These are phyloP conservation scores for Cucumis hystrix DNA, from an alignment of 306 rosid species.

Conservation along the genomic window DNA sequence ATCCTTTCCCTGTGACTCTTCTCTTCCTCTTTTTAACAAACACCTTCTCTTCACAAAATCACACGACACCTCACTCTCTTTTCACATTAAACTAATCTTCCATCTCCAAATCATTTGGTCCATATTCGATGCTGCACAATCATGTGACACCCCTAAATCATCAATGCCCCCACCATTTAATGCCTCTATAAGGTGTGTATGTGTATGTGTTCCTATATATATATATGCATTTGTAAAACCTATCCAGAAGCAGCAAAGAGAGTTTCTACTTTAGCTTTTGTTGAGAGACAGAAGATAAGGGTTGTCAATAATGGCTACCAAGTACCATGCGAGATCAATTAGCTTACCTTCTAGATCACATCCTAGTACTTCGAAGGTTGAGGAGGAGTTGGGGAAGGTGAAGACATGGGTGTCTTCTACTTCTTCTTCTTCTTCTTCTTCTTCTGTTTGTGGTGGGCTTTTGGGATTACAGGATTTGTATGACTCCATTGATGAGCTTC, in stretches of 20 bases:
- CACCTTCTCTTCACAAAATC: not conserved
- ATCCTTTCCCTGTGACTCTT: not conserved
- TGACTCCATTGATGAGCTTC: constrained; percentile 39
- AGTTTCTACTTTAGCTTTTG: not conserved
- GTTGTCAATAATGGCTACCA: constrained; percentile 23
- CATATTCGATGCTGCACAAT: not conserved
- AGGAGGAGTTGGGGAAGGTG: constrained; percentile 35
- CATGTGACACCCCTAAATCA: constrained; percentile 2
- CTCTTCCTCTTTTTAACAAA: not conserved
- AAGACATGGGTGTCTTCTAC: constrained; percentile 21
- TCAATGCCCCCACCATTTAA: not conserved
- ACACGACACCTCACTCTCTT: not conserved
- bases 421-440: constrained; percentile 23
- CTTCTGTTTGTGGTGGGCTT: constrained; percentile 25
- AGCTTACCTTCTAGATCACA: constrained; percentile 64
- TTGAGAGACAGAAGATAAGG: not conserved
- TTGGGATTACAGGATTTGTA: constrained; percentile 34
- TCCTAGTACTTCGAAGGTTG: constrained; percentile 30
- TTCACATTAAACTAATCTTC: not conserved
- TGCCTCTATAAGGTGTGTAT: not conserved
- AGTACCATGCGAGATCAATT: constrained; percentile 30
- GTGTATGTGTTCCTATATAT: too few species aligned
- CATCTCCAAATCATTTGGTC: not conserved
- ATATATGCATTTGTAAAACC: not conserved
- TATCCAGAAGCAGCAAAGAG: not conserved